Percentiles rank a stretch among this genome's conserved stretches.
These are phyloP conservation scores for Saccharomycopsis hybrid DNA, from an alignment of 1,139 yeast genomes.

Conservation along the genomic window DNA sequence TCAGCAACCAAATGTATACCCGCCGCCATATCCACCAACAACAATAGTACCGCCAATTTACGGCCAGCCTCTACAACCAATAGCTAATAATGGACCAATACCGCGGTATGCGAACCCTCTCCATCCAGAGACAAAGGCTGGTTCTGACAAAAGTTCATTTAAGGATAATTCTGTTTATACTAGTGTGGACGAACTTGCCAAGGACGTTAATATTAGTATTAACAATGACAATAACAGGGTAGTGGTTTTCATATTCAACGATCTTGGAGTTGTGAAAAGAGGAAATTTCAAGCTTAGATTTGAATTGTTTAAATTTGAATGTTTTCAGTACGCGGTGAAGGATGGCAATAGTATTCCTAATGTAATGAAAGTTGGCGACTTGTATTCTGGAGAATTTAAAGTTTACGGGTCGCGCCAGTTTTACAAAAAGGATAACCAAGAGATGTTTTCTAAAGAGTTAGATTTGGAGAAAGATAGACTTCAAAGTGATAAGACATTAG, in stretches of 20 bases:
- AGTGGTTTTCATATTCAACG: slow-evolving; percentile 16
- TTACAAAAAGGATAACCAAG: slow-evolving; percentile 15
- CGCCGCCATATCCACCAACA: neutral
- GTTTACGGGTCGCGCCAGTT: slow-evolving; percentile 20
- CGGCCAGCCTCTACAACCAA: neutral
- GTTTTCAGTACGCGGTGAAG: slow-evolving; percentile 2
- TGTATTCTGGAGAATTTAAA: slow-evolving; percentile 12
- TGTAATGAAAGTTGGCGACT: slow-evolving; percentile 8
- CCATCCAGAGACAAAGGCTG: too few species aligned
- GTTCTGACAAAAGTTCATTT: too few species aligned
- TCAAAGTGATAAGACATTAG: neutral
- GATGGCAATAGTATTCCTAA: neutral
- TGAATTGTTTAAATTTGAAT: slow-evolving; percentile 18
- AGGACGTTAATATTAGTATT: neutral
- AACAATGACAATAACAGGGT: slow-evolving; percentile 2
- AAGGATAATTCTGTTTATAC: neutral
- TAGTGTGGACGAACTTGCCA: neutral
- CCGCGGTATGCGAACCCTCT: neutral
- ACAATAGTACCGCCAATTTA: neutral
- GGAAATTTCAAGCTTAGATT: slow-evolving; percentile 15
- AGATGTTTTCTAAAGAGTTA: slow-evolving; percentile 1
- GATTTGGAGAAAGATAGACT: slow-evolving; percentile 4
- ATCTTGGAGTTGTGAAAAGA: slow-evolving; percentile 17
- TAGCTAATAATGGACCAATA: neutral
- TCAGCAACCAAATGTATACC: neutral